Base-by-base conservation (phyloP, 495 filamentous ascomycete species). In the Entonaema liquescens region DNA sequence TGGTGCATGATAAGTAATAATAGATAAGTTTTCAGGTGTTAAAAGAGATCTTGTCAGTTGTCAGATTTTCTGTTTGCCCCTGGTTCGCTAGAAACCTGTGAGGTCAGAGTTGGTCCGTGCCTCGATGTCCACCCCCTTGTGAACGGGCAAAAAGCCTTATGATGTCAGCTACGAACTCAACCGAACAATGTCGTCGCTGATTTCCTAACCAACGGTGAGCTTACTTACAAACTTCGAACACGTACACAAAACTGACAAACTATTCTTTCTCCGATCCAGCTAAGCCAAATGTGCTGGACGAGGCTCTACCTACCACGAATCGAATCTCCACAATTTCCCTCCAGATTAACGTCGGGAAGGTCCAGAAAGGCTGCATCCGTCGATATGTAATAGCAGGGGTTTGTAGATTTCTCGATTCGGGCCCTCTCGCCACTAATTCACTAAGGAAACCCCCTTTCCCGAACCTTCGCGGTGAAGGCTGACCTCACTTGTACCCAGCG, bases 31-130 rank as follows among this genome's bases (percentile, higher is more conserved):
- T 2, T n/a, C 36, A 40, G 36, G 33, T 59, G 33, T 44, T 2
- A 28, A 9, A 28, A 17, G 21, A 33, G 33, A 26, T 15, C 31
- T 19, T 40, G 55, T 40, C 33, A 59, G n/a, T 15, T 59, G 35
- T 40, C 23, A 59, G 6, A 28, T 33, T 49, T 49, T 47, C n/a
- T 21, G 44, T 6, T 9, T 40, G 35, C 40, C 47, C 56, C 44
- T 15, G 40, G 29, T 54, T 12, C 29, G 21, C 44, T n/a, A 6
- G 40, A n/a, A n/a, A 19, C 42, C 13, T 57, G 55, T 72, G 65
- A 68, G 70, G 70, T 72, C 70, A 72, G 70, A 58, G 17, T 31
- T 65, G 65, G 70, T 19, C 65, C 59, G 70, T 72, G 70, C 70
- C 12, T 44, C 13, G 0, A 44, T 8, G 9, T 29, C 33, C 25